Conservation (phyloP, 2,329 filamentous ascomycete genomes). For the Teratosphaeria epicoccoides region DNA sequence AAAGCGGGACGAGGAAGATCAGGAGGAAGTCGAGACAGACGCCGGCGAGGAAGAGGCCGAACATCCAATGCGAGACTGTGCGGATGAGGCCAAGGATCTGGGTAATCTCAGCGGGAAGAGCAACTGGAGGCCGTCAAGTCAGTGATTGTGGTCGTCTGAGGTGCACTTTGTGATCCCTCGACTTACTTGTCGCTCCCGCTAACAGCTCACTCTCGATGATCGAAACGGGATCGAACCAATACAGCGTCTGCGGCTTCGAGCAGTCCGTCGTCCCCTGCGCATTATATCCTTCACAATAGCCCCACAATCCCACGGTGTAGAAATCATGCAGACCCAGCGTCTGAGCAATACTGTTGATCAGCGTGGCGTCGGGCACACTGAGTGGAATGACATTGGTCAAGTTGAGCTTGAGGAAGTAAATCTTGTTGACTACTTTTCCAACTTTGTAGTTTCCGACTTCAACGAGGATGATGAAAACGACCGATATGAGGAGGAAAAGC, state of each 20-base stretch:
- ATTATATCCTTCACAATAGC: slow-evolving; percentile 78
- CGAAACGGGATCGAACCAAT: slow-evolving; percentile 84
- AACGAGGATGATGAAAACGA: slow-evolving; percentile 71
- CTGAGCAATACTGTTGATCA: slow-evolving; percentile 81
- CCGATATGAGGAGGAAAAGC: slow-evolving; percentile 60
- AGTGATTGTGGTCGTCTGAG: slow-evolving; percentile 2
- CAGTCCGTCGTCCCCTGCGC: slow-evolving; percentile 66
- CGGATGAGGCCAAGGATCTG: slow-evolving; percentile 64
- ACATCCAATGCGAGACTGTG: slow-evolving; percentile 75
- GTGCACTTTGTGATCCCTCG: neutral
- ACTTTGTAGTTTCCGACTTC: slow-evolving; percentile 61
- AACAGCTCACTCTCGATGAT: slow-evolving; percentile 73
- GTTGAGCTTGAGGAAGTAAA: slow-evolving; percentile 78
- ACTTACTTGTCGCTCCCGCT: slow-evolving; percentile 62
- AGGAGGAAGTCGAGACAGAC: slow-evolving; percentile 61
- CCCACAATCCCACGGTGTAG: slow-evolving; percentile 87
- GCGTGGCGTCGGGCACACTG: slow-evolving; percentile 56
- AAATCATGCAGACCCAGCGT: slow-evolving; percentile 86
- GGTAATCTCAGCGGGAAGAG: slow-evolving; percentile 62
- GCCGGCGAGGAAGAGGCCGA: slow-evolving; percentile 69
- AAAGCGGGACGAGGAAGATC: slow-evolving; percentile 53
- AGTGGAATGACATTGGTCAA: slow-evolving; percentile 70
- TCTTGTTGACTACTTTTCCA: slow-evolving; percentile 52
- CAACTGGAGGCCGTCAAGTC: slow-evolving; percentile 41
- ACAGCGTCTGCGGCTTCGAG: slow-evolving; percentile 57